These are phyloP conservation scores for Phytophthora constricta DNA, from an alignment of 352 stramenopile species.

Conservation along the genomic window DNA sequence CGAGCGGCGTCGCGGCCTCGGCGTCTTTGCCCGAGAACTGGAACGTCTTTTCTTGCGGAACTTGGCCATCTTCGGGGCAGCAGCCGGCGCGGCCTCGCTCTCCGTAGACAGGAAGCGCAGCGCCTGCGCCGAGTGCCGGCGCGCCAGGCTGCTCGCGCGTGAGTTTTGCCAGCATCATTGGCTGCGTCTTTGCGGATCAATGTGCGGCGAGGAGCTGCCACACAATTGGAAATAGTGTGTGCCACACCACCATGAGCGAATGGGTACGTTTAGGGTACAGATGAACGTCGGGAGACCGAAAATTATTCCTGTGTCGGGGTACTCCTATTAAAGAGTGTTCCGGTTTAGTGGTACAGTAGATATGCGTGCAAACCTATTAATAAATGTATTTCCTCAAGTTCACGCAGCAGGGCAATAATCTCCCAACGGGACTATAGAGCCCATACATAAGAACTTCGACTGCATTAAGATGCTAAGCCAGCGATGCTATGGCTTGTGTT, in stretches of 20 bases:
- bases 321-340: no score
- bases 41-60: slow-evolving; percentile 75
- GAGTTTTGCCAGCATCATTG: slow-evolving; percentile 45
- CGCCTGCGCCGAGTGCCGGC: slow-evolving; percentile 34
- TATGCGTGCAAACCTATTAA: no score
- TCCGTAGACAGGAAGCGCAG: slow-evolving; percentile 42
- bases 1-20: slow-evolving; percentile 42
- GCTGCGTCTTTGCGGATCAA: slow-evolving; percentile 2
- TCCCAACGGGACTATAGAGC: no score
- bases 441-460: no score
- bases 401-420: no score
- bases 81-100: slow-evolving; percentile 10
- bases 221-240: slow-evolving; percentile 5
- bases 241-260: background rate
- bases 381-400: no score
- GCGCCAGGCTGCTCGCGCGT: slow-evolving; percentile 31
- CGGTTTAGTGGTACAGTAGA: no score
- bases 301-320: no score
- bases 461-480: no score
- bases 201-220: slow-evolving; percentile 33
- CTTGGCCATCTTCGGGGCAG: slow-evolving; percentile 19
- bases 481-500: no score
- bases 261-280: no score
- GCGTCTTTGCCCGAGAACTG: slow-evolving; percentile 65
- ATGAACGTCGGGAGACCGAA: no score